Conservation (phyloP, 768 basidiomycete genomes). For the Lactarius hatsudake region DNA sequence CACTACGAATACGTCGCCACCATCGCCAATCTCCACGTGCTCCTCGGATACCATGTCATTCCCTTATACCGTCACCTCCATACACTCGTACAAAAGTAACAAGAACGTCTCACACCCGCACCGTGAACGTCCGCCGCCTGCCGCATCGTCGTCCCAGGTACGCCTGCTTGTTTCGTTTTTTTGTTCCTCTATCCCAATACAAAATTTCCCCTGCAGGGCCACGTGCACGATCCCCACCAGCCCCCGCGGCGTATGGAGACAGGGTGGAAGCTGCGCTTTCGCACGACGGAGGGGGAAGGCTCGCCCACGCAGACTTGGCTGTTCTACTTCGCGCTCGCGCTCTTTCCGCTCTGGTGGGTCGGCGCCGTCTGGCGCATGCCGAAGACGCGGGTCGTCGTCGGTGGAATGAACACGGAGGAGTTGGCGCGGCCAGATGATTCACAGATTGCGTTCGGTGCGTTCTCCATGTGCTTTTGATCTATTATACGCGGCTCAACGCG, state of each 20-base stretch:
- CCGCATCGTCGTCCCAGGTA: no score
- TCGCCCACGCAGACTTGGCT: constrained; percentile 69
- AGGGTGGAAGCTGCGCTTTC: constrained; percentile 57
- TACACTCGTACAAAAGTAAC: no score
- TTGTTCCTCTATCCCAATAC: no score
- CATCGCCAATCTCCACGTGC: no score
- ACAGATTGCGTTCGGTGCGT: constrained; percentile 72
- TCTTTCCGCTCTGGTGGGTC: constrained; percentile 64
- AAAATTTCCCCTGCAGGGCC: constrained; percentile 33
- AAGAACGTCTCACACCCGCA: no score
- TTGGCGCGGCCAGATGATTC: constrained; percentile 73
- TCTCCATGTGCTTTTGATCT: not conserved
- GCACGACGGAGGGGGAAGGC: constrained; percentile 49
- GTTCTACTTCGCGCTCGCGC: constrained; percentile 69
- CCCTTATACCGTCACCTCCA: no score
- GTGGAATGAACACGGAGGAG: constrained; percentile 57
- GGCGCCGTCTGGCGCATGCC: constrained; percentile 57
- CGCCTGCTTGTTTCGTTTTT: no score
- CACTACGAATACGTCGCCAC: no score
- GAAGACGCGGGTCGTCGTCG: constrained; percentile 55
- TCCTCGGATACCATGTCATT: no score
- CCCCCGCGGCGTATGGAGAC: constrained; percentile 59
- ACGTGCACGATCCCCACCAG: constrained; percentile 60
- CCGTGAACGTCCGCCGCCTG: no score
- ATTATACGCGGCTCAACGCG: no score